These are phyloP conservation scores for Zoysia japonica DNA, from an alignment of 176 grass and related monocot genomes.

Conservation along the genomic window DNA sequence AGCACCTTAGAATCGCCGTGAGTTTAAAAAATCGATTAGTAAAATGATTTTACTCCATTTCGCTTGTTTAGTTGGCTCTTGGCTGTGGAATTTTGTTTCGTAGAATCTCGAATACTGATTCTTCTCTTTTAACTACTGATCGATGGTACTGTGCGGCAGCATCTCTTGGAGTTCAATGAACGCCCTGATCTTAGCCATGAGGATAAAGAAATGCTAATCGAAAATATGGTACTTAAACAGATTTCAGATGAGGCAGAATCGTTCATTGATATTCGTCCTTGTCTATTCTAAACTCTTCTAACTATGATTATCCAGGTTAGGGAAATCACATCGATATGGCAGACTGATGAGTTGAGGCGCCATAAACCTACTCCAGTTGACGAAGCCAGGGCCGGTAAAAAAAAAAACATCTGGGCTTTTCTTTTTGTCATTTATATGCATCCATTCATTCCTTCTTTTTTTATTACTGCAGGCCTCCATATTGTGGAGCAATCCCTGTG, in stretches of 20 bases:
- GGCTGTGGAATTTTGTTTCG: background rate
- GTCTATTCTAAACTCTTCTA: constrained; percentile 7
- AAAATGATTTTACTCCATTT: constrained; percentile 4
- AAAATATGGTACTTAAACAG: constrained; percentile 70
- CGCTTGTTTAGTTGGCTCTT: background rate
- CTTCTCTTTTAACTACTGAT: constrained; percentile 15
- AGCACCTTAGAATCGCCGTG: constrained; percentile 89
- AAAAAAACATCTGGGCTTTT: background rate
- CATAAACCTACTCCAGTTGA: constrained; percentile 96
- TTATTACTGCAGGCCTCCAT: constrained; percentile 58
- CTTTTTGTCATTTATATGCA: constrained; percentile 28
- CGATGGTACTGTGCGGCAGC: constrained; percentile 42
- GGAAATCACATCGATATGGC: constrained; percentile 92
- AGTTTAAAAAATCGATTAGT: constrained; percentile 38
- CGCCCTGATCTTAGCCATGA: constrained; percentile 86
- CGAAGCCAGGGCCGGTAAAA: constrained; percentile 81
- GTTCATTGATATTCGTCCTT: background rate
- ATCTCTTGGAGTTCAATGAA: constrained; percentile 89
- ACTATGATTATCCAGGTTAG: constrained; percentile 53
- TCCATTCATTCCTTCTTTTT: constrained; percentile 5
- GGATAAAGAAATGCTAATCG: constrained; percentile 90
- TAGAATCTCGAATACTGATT: background rate
- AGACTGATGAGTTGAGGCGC: constrained; percentile 95
- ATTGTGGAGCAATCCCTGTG: constrained; percentile 99
- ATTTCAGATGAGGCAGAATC: background rate